phyloP scores from a whole-genome alignment of 2,329 filamentous ascomycete species.

The Penicillium sp. region DNA sequence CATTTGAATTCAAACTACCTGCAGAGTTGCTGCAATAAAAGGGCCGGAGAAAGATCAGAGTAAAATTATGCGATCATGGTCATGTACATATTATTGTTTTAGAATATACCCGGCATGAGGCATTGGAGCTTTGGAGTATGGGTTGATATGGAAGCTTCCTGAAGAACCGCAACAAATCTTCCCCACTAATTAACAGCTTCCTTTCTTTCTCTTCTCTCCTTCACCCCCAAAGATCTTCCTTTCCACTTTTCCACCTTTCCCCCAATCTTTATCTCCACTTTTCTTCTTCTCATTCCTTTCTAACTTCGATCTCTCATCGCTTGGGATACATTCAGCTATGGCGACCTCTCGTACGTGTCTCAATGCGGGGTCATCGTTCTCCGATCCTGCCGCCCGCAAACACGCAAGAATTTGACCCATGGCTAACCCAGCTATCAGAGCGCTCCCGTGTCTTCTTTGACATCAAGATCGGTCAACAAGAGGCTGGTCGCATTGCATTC shows the following conservation, averaged over 20 bases:
- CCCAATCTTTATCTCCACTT: slow-evolving; percentile 2
- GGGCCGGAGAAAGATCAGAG: background rate
- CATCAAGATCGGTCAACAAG: slow-evolving; percentile 73
- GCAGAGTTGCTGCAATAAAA: slow-evolving; percentile 25
- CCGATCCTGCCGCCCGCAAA: slow-evolving; percentile 14
- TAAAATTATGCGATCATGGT: background rate
- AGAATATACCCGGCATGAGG: background rate
- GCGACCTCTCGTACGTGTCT: slow-evolving; percentile 36
- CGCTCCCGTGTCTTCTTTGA: slow-evolving; percentile 91
- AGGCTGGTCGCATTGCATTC: slow-evolving; percentile 77
- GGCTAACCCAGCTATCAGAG: slow-evolving; percentile 35
- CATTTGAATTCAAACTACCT: slow-evolving; percentile 28
- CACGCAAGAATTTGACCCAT: slow-evolving; percentile 9
- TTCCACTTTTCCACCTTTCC: slow-evolving; percentile 6
- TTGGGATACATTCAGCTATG: slow-evolving; percentile 26
- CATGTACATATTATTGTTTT: slow-evolving; percentile 4
- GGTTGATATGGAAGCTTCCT: slow-evolving; percentile 42
- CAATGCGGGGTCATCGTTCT: slow-evolving; percentile 25
- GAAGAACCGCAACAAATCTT: slow-evolving; percentile 30
- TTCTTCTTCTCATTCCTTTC: background rate
- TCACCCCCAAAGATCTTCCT: background rate
- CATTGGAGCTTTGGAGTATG: background rate
- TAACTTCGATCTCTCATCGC: background rate
- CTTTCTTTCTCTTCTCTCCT: slow-evolving; percentile 13
- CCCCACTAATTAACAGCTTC: slow-evolving; percentile 12